These are phyloP conservation scores for Solanum hybrid DNA, from an alignment of 305 asterid species.

Conservation along the genomic window DNA sequence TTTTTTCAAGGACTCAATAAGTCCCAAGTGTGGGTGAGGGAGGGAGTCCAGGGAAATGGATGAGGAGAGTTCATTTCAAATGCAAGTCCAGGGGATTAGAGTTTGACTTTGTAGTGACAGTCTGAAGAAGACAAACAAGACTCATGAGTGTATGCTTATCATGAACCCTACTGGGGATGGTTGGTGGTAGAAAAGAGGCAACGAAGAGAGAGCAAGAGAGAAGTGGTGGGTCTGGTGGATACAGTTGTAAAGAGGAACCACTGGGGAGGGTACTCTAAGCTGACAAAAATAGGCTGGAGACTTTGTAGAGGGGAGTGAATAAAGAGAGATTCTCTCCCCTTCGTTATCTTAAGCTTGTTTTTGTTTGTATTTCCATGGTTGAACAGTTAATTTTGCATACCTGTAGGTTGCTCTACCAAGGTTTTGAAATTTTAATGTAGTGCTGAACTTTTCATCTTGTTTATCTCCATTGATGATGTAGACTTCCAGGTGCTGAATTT, in stretches of 20 bases:
- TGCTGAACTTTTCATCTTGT: neutral
- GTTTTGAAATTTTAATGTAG: neutral
- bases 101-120: neutral
- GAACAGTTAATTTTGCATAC: neutral
- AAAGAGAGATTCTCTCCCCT: neutral
- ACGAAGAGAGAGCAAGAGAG: neutral
- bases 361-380: neutral
- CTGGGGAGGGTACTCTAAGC: neutral
- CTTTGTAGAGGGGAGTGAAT: neutral
- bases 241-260: neutral
- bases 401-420: neutral
- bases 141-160: neutral
- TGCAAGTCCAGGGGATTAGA: neutral
- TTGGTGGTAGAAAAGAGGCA: neutral
- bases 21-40: neutral
- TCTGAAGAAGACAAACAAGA: neutral
- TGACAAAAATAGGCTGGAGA: neutral
- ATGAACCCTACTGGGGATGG: neutral
- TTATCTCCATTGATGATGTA: neutral
- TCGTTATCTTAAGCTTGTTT: neutral
- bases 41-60: neutral
- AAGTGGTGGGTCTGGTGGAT: neutral
- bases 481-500: neutral
- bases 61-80: neutral
- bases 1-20: neutral